These are phyloP conservation scores for Glycine tomentella DNA, from an alignment of 306 rosid genomes.

Conservation along the genomic window DNA sequence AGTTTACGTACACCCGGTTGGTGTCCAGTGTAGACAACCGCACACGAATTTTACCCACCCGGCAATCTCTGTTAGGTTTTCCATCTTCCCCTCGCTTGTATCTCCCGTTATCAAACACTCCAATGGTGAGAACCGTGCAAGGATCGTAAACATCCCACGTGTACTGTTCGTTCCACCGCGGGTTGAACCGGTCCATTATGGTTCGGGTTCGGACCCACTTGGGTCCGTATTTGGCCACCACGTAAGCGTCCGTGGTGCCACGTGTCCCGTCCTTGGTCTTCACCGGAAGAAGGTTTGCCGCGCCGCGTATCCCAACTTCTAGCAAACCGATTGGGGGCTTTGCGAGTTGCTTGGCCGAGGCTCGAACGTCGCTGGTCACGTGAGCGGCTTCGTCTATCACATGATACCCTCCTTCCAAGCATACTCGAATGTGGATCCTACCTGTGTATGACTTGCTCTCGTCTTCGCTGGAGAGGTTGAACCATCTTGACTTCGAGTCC, in stretches of 20 bases:
- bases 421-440: slow-evolving; percentile 72
- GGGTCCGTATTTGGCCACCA: slow-evolving; percentile 83
- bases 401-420: slow-evolving; percentile 92
- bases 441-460: slow-evolving; percentile 60
- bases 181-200: slow-evolving; percentile 79
- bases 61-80: slow-evolving; percentile 62
- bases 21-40: slow-evolving; percentile 76
- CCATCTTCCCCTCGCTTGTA: slow-evolving; percentile 62
- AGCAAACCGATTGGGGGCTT: slow-evolving; percentile 77
- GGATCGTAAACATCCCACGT: slow-evolving; percentile 89
- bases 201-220: slow-evolving; percentile 92
- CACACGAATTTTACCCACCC: slow-evolving; percentile 75
- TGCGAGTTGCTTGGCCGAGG: slow-evolving; percentile 71
- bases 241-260: slow-evolving; percentile 82
- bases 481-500: slow-evolving; percentile 81
- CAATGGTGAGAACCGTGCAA: slow-evolving; percentile 79
- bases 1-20: slow-evolving; percentile 69
- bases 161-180: slow-evolving; percentile 93
- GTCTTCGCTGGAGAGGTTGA: slow-evolving; percentile 61
- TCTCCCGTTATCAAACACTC: slow-evolving; percentile 80
- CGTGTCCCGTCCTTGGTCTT: slow-evolving; percentile 76
- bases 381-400: slow-evolving; percentile 90
- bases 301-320: slow-evolving; percentile 86
- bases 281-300: slow-evolving; percentile 70
- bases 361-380: slow-evolving; percentile 83